phyloP scores from a whole-genome alignment of 345 rosid species.

The Excoecaria agallocha region DNA sequence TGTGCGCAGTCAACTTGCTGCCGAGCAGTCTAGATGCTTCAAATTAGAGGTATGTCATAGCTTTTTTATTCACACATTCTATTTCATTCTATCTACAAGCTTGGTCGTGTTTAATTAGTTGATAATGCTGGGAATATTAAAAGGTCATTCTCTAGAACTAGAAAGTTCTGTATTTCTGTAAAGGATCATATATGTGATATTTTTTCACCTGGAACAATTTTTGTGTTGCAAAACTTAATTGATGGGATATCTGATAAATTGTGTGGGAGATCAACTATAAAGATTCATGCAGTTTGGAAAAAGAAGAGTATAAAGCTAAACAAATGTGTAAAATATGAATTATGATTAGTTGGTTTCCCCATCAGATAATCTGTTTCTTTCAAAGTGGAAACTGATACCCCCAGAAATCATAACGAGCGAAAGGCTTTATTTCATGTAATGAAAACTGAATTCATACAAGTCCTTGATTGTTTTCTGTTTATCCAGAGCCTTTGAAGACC shows the following conservation, averaged over 20 bases:
- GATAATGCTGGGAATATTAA: constrained; percentile 3
- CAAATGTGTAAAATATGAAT: background rate
- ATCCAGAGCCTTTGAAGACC: background rate
- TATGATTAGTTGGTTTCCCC: background rate
- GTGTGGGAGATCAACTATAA: background rate
- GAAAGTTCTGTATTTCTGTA: background rate
- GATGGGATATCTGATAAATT: background rate
- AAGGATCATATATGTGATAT: background rate
- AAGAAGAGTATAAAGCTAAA: background rate
- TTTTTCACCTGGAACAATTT: background rate
- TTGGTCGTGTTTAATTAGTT: background rate
- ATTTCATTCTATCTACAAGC: background rate
- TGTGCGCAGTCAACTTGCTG: constrained; percentile 89
- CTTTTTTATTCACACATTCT: background rate
- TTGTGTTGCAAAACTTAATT: background rate
- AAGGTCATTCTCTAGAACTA: background rate
- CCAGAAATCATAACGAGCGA: background rate
- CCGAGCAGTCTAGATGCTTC: constrained; percentile 96
- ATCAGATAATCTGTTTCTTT: background rate
- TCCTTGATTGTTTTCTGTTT: background rate
- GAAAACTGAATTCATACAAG: background rate
- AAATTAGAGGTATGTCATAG: constrained; percentile 73
- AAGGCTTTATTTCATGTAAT: background rate
- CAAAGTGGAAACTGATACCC: background rate
- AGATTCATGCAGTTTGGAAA: background rate